Base-by-base conservation (phyloP, 2,329 filamentous ascomycete genomes). In the Rosellinia necatrix region DNA sequence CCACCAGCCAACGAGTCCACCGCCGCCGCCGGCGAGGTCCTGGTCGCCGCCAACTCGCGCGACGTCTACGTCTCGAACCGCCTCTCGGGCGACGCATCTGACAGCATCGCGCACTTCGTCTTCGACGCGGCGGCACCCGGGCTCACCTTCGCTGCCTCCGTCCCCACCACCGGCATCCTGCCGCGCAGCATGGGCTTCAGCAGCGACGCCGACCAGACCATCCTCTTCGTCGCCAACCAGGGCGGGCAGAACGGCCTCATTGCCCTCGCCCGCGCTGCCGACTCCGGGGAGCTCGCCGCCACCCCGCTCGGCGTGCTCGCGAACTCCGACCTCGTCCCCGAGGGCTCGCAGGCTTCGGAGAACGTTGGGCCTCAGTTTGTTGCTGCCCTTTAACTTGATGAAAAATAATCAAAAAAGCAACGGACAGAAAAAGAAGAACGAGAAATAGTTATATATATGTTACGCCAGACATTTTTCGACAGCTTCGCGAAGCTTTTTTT, bases 1-100 rank as follows among this genome's bases (percentile, higher is more conserved):
- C 68, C 3, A 72, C 75, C 3, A 70, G 68, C n/a, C 53, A 74
- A 75, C 54, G 49, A 70, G 32, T 68, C 63, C 24, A 64, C 65
- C 1, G 76, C 78, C 6, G 72, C 76, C 0, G 79, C 76, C 1
- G 79, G 78, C 40, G 79, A 77, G 66, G 65, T 82, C 34, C 67
- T 73, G 54, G 65, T 81, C 29, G 69, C 74, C 7, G 64, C 66
- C 22, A 75, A 78, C 68, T 71, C 70, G 65, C 67, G 67, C 60
- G 71, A 80, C 68, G 62, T 82, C 15, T 82, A 82, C 68, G 73
- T 81, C 49, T 78, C 78, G 32, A 82, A 82, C 73, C 78, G 80
- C 3, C 60, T 80, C 22, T 76, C 73, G 1, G 78, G 76, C 49
- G 72, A 74, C 62, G 62, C 60, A 3, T 75, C 74, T 7, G 80